Base-by-base conservation (phyloP, 2,329 filamentous ascomycete species). In the Aurifilum marmelostoma region DNA sequence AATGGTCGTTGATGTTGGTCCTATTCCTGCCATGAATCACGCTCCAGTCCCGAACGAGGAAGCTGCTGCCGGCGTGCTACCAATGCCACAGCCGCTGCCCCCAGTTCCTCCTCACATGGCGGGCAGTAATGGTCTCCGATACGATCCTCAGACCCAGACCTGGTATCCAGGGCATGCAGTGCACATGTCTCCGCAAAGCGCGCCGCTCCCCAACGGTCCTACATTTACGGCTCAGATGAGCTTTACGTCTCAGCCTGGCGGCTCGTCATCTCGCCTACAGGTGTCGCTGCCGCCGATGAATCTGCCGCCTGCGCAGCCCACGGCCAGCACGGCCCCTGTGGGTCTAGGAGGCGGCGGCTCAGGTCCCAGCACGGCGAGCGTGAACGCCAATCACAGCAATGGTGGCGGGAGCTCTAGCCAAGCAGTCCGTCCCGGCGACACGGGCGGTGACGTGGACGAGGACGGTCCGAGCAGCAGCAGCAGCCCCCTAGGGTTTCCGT, bases 1-100 rank as follows among this genome's bases (percentile, higher is more conserved):
- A 50, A 77, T 77, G 76, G 73, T 74, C 21, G 73, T 77, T 27
- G 75, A 77, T 67, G 70, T 71, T 14, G 73, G 73, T 58, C 73
- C 59, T 24, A 27, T 29, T 21, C 56, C 71, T 12, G 65, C 65
- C 14, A 29, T 65, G 24, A 39, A 64, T 18, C 58, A 64, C 32
- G 43, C 34, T 11, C 50, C 50, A 32, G n/a, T n/a, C n/a, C n/a
- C n/a, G n/a, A n/a, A 24, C 24, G 47, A 58, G 59, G 24, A 62
- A 34, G 8, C 43, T 21, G n/a, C 18, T 21, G 8, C 63, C 50
- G 3, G 69, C 8, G 71, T 18, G 56, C 69, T 21, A 71, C 63
- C 34, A 67, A 66, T 69, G 12, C 72, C 72, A 7, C 70, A 70
- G 3, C 70, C 71, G 56, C 68, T 71, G 47, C 68, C 70, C 11